Base-by-base conservation (phyloP, 805 yeast species). In the Candida maesae region DNA sequence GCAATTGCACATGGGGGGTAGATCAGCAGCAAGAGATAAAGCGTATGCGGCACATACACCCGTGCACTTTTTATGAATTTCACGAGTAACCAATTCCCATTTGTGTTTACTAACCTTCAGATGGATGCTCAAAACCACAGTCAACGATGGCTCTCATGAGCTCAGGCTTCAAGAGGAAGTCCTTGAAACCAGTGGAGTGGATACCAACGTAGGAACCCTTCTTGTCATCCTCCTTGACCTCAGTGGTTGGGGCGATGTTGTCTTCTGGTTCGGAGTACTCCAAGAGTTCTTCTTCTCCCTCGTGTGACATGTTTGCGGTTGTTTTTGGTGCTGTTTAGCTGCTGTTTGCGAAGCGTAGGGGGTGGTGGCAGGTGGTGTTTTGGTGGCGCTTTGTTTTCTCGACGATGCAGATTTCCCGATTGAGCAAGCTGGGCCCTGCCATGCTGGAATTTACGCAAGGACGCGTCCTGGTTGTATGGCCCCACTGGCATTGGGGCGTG, bases 51-150 rank as follows among this genome's bases (percentile, higher is more conserved):
- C n/a, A n/a, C n/a, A n/a, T n/a, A n/a, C n/a, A n/a, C 6, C 28
- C 28, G 28, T 25, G 6, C 28, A 25, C 14, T 13, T 25, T 21
- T 25, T 25, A 25, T 25, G 28, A 25, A 25, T 25, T 25, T 25
- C 28, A 25, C 28, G n/a, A 15, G 31, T 18, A 6, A 8, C 18
- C 18, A 5, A 7, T n/a, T n/a, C n/a, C n/a, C n/a, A n/a, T n/a
- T n/a, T 7, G 11, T 7, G 9, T 21, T 35, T 65, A 82, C 93
- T 78, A 71, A 85, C 93, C 95, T 83, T 91, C 99, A 52, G 96
- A 88, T 52, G 99, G 99, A 73, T 91, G 99, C 74, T 91, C 99
- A 65, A 91, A 91, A 75, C 99, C 99, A 75, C 97, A 89, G 70
- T 91, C 99, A 54, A 90, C 95, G 63, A 91, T 91, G 51, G 99